phyloP scores from a whole-genome alignment of 441 rosid species.

The Pelargonium cotyledonis region DNA sequence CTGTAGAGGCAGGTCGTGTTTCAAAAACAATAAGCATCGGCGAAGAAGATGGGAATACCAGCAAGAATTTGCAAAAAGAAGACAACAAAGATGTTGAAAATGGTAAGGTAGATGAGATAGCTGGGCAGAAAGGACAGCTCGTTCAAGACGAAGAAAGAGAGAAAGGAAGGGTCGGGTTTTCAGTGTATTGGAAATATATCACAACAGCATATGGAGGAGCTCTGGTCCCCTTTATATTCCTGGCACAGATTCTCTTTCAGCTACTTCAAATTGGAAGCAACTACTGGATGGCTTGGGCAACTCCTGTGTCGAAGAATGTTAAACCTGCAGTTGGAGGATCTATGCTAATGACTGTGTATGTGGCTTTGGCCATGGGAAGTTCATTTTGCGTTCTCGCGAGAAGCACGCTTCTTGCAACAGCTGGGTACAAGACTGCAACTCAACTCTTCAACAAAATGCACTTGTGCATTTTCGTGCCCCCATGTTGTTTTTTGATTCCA shows the following conservation, averaged over 20 bases:
- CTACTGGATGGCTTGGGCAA: conserved; percentile 97
- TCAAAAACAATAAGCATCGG: conserved; percentile 23
- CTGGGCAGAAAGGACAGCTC: conserved; percentile 53
- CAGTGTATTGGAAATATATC: conserved; percentile 69
- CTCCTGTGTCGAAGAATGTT: conserved; percentile 54
- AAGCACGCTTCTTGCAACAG: conserved; percentile 56
- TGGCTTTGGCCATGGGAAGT: conserved; percentile 61
- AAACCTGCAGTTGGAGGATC: conserved; percentile 43
- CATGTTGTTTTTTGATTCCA: conserved; percentile 90
- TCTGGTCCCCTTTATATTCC: conserved; percentile 62
- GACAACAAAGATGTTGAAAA: conserved; percentile 32
- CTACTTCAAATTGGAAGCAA: conserved; percentile 77
- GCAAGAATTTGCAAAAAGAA: conserved; percentile 26
- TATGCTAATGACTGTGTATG: conserved; percentile 55
- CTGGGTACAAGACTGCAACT: conserved; percentile 88
- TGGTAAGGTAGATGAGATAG: conserved; percentile 30
- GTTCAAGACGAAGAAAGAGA: conserved; percentile 93
- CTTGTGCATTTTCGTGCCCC: conserved; percentile 71
- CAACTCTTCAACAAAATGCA: conserved; percentile 78
- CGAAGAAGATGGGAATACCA: conserved; percentile 18
- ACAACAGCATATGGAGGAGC: conserved; percentile 82
- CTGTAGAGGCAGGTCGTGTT: conserved; percentile 28
- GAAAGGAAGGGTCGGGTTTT: conserved; percentile 71
- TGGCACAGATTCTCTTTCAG: conserved; percentile 59
- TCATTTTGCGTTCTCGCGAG: conserved; percentile 61